Evolutionary conservation across 345 rosid species (phyloP).

Genomic region (Eucalyptus globulus): DNA sequence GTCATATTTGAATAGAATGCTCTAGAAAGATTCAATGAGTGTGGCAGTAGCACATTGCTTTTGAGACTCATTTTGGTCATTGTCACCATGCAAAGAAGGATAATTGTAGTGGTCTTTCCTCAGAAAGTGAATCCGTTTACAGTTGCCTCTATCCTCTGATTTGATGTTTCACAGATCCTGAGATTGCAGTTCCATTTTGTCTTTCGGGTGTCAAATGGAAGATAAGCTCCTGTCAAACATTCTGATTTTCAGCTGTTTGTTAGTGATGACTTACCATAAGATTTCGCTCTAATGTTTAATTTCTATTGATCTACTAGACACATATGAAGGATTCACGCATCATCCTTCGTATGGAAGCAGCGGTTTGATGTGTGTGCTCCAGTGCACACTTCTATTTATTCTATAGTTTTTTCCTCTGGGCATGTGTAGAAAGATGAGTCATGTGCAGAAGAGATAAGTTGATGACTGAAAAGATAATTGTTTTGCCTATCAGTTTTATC

Average conservation of each 20-base stretch:
- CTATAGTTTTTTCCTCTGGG: neutral
- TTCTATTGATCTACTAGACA: neutral
- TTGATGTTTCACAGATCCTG: too few species aligned
- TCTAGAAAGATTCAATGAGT: neutral
- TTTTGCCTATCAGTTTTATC: neutral
- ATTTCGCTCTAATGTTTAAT: neutral
- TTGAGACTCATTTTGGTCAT: neutral
- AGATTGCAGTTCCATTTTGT: neutral
- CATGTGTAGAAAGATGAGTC: neutral
- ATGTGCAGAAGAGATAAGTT: neutral
- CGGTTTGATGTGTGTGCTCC: neutral
- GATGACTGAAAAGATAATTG: neutral
- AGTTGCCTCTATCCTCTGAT: neutral
- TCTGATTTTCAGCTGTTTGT: neutral
- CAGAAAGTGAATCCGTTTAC: neutral
- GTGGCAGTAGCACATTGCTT: neutral
- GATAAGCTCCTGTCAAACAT: conserved; percentile 6
- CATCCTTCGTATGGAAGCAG: neutral
- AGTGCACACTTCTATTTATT: neutral
- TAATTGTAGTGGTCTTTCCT: neutral
- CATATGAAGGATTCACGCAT: neutral
- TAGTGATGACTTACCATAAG: neutral
- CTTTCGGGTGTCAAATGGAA: conserved; percentile 33
- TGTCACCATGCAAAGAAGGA: neutral
- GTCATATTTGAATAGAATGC: neutral